Evolutionary conservation across 2,329 filamentous ascomycete genomes (phyloP).

Genomic region (Elsinoe ampelina): DNA sequence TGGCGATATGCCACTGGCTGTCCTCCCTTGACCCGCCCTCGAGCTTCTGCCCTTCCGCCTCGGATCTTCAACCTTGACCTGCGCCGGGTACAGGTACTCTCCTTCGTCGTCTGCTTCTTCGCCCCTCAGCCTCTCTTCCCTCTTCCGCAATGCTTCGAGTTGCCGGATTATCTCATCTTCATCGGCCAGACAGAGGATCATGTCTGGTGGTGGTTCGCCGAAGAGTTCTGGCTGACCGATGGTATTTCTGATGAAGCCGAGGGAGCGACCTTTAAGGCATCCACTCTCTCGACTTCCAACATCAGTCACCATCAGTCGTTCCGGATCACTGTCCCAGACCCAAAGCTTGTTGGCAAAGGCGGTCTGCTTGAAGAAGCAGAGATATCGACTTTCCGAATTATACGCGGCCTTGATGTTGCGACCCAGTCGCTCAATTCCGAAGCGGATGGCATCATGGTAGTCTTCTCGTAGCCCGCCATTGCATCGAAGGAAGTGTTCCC

Average conservation of each 20-base stretch:
- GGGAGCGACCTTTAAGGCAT: background rate
- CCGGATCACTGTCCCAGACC: slow-evolving; percentile 7
- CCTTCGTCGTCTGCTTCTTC: background rate
- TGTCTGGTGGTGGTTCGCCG: background rate
- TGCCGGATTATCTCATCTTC: background rate
- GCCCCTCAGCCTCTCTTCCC: background rate
- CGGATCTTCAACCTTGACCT: background rate
- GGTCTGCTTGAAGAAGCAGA: slow-evolving; percentile 4
- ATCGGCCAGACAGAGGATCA: slow-evolving; percentile 1
- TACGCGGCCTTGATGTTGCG: background rate
- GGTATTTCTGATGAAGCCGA: background rate
- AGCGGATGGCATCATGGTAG: background rate
- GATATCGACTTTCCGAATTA: background rate
- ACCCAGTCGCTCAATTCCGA: background rate
- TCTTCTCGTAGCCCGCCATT: background rate
- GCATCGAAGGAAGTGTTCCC: background rate
- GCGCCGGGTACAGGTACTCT: background rate
- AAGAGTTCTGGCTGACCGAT: background rate
- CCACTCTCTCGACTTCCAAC: background rate
- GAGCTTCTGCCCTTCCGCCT: background rate
- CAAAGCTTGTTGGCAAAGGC: background rate
- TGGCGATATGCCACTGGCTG: too few species aligned
- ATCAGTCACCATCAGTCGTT: background rate
- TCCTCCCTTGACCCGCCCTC: background rate
- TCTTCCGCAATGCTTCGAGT: background rate